Base-by-base conservation (phyloP, 257 asterid genomes). In the Solanum boliviense region DNA sequence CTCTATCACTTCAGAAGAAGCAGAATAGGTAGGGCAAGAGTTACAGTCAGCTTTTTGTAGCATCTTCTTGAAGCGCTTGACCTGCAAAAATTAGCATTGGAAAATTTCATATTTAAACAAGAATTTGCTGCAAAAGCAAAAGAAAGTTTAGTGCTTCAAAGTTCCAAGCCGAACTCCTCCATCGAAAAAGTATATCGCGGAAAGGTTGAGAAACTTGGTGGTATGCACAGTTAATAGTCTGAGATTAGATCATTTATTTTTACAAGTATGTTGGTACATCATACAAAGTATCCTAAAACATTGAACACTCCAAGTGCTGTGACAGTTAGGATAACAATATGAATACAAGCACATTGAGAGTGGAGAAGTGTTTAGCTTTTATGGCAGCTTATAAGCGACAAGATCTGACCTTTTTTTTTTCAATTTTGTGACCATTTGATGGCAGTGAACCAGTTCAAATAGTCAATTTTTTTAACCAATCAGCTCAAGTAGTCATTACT, bases 11-110 rank as follows among this genome's bases (percentile, higher is more conserved):
- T 96, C 95, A 15, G 96, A 81, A 38, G 95, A 91, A 84, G 94
- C 89, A 39, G 94, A 84, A 91, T 92, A 90, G 78, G 86, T 73
- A 3, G 98, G 92, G 90, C 99, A 96, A 31, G 97, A 91, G 46
- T 93, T 90, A 34, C 86, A 89, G 84, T 85, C 97, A 34, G 95
- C 99, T 91, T 96, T 96, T 85, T 89, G 94, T 84, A 94, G 87
- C 65, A 96, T 89, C 90, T 65, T 94, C 88, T 92, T 93, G 92
- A 96, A 95, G 87, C 88, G 88, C 89, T 88, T 91, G 34, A 94
- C 92, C 98, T 96, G 94, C 88, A 89, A 91, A 70, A 87, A 82
- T 15, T 67, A 88, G 86, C 36, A 27, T 44, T 48, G 34, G 60
- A 86, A 48, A 89, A 60, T 36, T 78, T 39, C 35, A 79, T 65